phyloP scores from a whole-genome alignment of 2,329 filamentous ascomycete genomes.

The Aureobasidium zeae region DNA sequence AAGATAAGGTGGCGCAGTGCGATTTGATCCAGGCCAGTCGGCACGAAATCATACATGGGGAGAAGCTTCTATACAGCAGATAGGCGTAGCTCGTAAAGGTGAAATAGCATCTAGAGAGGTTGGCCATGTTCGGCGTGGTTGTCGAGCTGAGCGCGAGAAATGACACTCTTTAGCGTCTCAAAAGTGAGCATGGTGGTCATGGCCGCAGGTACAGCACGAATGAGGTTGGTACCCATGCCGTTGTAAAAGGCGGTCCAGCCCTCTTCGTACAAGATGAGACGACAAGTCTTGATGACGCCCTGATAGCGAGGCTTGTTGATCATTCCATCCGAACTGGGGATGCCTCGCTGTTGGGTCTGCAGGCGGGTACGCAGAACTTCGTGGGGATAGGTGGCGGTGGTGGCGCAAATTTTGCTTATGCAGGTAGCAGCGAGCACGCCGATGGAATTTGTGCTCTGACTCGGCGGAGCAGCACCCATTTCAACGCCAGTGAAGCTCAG shows the following conservation, averaged over 20 bases:
- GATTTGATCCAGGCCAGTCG: background rate
- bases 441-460: conserved; percentile 50
- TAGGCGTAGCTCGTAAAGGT: conserved; percentile 12
- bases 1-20: background rate
- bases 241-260: conserved; percentile 96
- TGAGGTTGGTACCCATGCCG: conserved; percentile 95
- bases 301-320: conserved; percentile 51
- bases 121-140: conserved; percentile 21
- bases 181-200: conserved; percentile 98
- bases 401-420: conserved; percentile 87
- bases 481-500: conserved; percentile 79
- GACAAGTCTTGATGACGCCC: conserved; percentile 72
- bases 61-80: conserved; percentile 10
- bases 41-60: no score
- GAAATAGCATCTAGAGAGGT: background rate
- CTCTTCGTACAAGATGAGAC: conserved; percentile 79
- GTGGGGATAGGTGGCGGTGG: conserved; percentile 91
- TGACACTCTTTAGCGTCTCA: conserved; percentile 58
- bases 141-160: conserved; percentile 47
- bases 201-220: conserved; percentile 86
- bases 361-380: conserved; percentile 89
- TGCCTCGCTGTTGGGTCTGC: conserved; percentile 73
- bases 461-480: conserved; percentile 59
- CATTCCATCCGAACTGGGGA: conserved; percentile 46
- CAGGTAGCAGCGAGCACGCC: conserved; percentile 85